Percentiles rank a stretch among this genome's conserved stretches.
Conservation (phyloP, 495 filamentous ascomycete genomes). For the Letharia lupina region DNA sequence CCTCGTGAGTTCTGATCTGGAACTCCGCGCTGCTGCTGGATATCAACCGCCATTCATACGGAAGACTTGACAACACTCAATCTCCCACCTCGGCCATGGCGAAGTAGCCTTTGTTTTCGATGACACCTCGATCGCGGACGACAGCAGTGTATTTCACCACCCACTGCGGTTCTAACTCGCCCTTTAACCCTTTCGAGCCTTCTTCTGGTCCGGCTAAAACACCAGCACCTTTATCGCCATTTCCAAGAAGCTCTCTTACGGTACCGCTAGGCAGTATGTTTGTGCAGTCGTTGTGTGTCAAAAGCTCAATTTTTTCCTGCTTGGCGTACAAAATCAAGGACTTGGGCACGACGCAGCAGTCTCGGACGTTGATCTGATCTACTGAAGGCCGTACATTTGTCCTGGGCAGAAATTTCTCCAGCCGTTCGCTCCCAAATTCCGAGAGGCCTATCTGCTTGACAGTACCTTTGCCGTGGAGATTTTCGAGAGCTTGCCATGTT, state of each 20-base stretch:
- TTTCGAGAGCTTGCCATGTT: slow-evolving; percentile 66
- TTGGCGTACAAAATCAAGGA: slow-evolving; percentile 79
- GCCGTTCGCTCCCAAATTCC: slow-evolving; percentile 79
- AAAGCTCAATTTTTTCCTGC: slow-evolving; percentile 71
- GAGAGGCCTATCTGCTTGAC: slow-evolving; percentile 72
- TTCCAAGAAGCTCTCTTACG: slow-evolving; percentile 70
- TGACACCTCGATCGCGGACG: slow-evolving; percentile 90
- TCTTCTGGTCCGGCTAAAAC: slow-evolving; percentile 49
- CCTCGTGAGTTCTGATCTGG: neutral
- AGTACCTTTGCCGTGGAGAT: slow-evolving; percentile 58
- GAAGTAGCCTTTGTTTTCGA: slow-evolving; percentile 98
- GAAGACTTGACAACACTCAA: neutral
- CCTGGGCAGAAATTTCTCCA: slow-evolving; percentile 55
- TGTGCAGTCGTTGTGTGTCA: slow-evolving; percentile 91
- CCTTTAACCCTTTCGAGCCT: slow-evolving; percentile 48
- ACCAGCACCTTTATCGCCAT: slow-evolving; percentile 52
- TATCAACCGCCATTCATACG: neutral
- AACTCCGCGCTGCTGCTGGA: slow-evolving; percentile 5
- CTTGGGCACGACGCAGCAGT: slow-evolving; percentile 93
- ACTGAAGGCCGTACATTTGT: slow-evolving; percentile 71
- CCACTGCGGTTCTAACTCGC: slow-evolving; percentile 80
- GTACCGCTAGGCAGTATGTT: slow-evolving; percentile 83
- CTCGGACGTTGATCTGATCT: slow-evolving; percentile 93
- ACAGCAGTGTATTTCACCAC: slow-evolving; percentile 97
- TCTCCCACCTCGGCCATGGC: slow-evolving; percentile 62